Base-by-base conservation (phyloP, 768 basidiomycete species). In the Russula lepida region DNA sequence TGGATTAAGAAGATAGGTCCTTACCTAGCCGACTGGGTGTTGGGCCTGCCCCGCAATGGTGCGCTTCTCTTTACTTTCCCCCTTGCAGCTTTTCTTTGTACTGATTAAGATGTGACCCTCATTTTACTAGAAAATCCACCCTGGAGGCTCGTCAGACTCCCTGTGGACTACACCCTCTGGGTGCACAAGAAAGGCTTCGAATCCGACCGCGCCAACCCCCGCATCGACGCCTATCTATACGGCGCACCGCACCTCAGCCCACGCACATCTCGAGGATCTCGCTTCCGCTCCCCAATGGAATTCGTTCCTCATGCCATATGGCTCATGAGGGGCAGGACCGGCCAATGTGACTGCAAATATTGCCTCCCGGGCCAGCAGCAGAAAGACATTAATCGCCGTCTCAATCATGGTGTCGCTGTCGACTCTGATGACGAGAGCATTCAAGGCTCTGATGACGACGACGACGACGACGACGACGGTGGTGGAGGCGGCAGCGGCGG, bases 251-350 rank as follows among this genome's bases (percentile, higher is more conserved):
- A 58, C 46, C 50, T 52, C 3, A 49, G 46, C 0, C 48, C 49
- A 3, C 5, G 2, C 2, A 23, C 27, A 15, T 0, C 19, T 19
- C 8, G 2, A 47, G 25, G 2, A 19, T 56, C n/a, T n/a, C n/a
- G n/a, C n/a, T 60, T 66, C 43, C 65, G 65, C 17, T 66, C 65
- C 0, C 65, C 65, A 1, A 59, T 49, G 58, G 65, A 66, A 17
- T 66, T 66, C 43, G 65, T 54, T 28, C 54, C 51, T 3, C 65
- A 66, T 19, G 65, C 65, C 3, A 64, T 66, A 19, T 66, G 65
- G 65, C 65, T 66, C 52, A 63, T 63, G 62, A 47, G 32, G 19
- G 51, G 51, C 19, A 0, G 39, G 5, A 13, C 3, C 15, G 57
- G 37, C 6, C 46, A n/a, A 2, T 63, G 62, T 21, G 28, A 33